Base-by-base conservation (phyloP, 768 basidiomycete genomes). In the Amanita inopinata region DNA sequence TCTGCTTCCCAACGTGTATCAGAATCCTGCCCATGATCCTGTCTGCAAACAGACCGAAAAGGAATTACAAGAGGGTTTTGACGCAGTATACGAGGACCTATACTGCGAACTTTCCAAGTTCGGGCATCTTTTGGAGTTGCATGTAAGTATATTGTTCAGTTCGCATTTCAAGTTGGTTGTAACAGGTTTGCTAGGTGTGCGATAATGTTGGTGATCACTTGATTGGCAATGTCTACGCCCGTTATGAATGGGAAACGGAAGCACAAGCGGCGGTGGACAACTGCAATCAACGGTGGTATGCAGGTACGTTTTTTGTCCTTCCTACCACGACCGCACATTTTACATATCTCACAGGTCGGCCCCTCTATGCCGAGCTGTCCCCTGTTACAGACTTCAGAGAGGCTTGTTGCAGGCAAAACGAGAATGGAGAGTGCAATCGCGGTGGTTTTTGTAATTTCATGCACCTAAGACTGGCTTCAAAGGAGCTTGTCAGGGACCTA, bases 121-220 rank as follows among this genome's bases (percentile, higher is more conserved):
- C 58, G 96, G 96, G 3, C 86, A 98, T 64, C 71, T 99, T 45
- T 65, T 96, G 37, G 96, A 99, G 64, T 71, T 99, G 46, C 96
- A 99, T 63, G 93, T 86, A 56, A 58, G 82, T 69, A n/a, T n/a
- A 39, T 25, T 30, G 41, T 51, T 33, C 40, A 31, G 37, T 27
- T 12, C 22, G 22, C 33, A 18, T 38, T 17, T 39, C 19, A 42
- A 30, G 7, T 19, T 37, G n/a, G 34, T 45, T n/a, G 47, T 42
- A 37, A 42, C 25, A 41, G 32, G 44, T 41, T 9, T 30, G 19
- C 20, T 32, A 87, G 84, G 84, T 99, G 9, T 99, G 94, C 57
- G 94, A 99, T 65, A 99, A 99, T 56, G 93, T 99, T 24, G 96
- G 96, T n/a, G 96, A 98, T 58, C 94, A 99, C 58, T 70, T 98